phyloP scores from a whole-genome alignment of 352 stramenopile genomes.

The Albugo candida region DNA sequence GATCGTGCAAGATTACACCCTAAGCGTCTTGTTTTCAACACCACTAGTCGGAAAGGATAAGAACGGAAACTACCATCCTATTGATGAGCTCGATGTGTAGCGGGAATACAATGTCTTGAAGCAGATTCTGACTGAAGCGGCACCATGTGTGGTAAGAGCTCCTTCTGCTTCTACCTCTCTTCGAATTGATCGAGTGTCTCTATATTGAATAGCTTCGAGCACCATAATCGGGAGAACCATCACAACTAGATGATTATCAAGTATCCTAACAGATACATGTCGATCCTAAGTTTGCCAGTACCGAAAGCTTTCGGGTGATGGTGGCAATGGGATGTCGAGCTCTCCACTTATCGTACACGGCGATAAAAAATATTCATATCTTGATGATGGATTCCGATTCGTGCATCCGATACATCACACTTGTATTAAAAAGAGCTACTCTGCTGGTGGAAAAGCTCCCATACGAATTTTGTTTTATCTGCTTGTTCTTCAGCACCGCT shows the following conservation, averaged over 20 bases:
- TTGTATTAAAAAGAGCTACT: conserved; percentile 46
- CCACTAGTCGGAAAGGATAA: conserved; percentile 84
- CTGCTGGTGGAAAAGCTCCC: conserved; percentile 26
- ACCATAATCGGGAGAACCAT: not conserved
- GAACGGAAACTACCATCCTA: conserved; percentile 76
- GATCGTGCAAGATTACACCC: conserved; percentile 31
- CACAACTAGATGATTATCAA: not conserved
- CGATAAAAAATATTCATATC: conserved; percentile 82
- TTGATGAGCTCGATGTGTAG: conserved; percentile 72
- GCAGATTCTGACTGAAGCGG: conserved; percentile 54
- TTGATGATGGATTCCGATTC: conserved; percentile 82
- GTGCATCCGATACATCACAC: conserved; percentile 59
- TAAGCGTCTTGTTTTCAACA: conserved; percentile 88
- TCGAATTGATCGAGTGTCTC: not conserved
- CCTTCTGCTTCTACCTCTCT: not conserved
- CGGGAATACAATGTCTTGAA: conserved; percentile 62
- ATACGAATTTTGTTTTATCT: conserved; percentile 63
- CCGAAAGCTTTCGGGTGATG: conserved; percentile 80
- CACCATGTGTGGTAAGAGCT: conserved; percentile 19
- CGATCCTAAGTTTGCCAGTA: conserved; percentile 88
- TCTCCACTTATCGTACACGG: conserved; percentile 92
- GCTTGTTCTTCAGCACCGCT: conserved; percentile 56
- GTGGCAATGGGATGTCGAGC: conserved; percentile 81
- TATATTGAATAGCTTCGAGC: not conserved
- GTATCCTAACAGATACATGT: conserved; percentile 72